These are phyloP conservation scores for Apium graveolens DNA, from an alignment of 129 eudicot genomes.

Conservation along the genomic window DNA sequence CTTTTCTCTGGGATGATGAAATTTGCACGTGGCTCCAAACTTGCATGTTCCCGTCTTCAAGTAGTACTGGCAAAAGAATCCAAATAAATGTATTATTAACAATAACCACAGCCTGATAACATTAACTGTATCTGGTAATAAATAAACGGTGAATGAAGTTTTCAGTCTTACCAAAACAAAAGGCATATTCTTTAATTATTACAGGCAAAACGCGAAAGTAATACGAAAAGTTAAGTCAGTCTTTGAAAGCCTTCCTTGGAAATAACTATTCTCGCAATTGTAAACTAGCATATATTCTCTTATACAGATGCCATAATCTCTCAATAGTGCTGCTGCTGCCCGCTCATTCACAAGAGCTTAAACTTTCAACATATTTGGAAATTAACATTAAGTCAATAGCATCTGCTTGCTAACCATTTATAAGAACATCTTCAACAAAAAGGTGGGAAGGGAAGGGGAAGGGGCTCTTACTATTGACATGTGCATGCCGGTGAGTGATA, in stretches of 20 bases:
- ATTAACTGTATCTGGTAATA: not conserved
- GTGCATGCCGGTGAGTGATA: too few species aligned
- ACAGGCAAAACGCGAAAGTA: not conserved
- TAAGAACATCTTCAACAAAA: too few species aligned
- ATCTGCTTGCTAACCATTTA: too few species aligned
- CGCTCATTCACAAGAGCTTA: not conserved
- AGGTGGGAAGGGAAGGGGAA: too few species aligned
- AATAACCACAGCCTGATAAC: not conserved
- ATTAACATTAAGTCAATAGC: too few species aligned
- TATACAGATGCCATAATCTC: not conserved
- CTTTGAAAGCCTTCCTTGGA: not conserved
- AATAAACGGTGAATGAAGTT: not conserved
- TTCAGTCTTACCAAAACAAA: not conserved
- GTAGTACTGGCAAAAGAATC: slow-evolving; percentile 47
- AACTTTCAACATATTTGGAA: not conserved
- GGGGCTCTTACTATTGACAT: too few species aligned
- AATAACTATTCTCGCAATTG: too few species aligned
- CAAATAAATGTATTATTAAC: slow-evolving; percentile 7
- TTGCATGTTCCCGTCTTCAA: slow-evolving; percentile 92
- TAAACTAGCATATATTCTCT: not conserved
- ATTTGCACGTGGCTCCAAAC: slow-evolving; percentile 94
- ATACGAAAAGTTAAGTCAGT: not conserved
- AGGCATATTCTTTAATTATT: not conserved
- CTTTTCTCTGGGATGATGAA: slow-evolving; percentile 93
- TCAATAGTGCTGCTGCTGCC: not conserved